phyloP scores from a whole-genome alignment of 257 asterid species.

The Solanum sejunctum region DNA sequence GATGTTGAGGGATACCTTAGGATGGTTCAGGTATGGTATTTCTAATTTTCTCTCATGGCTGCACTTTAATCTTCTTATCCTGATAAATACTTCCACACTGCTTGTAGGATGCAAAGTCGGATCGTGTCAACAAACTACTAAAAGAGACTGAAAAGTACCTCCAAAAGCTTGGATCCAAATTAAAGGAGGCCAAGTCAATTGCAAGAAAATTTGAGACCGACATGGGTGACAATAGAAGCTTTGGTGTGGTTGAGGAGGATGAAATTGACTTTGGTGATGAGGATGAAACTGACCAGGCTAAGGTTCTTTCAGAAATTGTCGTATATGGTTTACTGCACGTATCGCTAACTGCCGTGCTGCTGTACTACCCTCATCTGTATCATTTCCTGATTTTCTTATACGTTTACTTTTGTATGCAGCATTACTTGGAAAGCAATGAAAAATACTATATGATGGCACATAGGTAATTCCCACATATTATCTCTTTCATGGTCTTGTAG shows the following conservation, averaged over 20 bases:
- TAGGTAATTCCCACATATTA: conserved; percentile 40
- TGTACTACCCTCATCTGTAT: background rate
- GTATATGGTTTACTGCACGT: background rate
- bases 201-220: conserved; percentile 67
- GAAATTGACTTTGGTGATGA: conserved; percentile 55
- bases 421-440: conserved; percentile 98
- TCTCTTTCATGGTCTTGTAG: conserved; percentile 4
- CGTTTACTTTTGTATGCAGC: conserved; percentile 48
- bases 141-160: conserved; percentile 98
- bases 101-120: conserved; percentile 92
- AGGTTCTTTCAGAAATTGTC: conserved; percentile 33
- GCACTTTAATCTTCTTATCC: background rate
- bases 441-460: conserved; percentile 98
- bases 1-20: conserved; percentile 99
- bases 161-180: conserved; percentile 82
- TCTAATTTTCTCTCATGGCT: background rate
- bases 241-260: conserved; percentile 42
- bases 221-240: conserved; percentile 42
- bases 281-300: conserved; percentile 94
- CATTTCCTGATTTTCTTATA: conserved; percentile 1
- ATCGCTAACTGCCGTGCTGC: background rate
- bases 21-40: conserved; percentile 79
- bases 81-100: conserved; percentile 9
- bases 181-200: conserved; percentile 74
- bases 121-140: conserved; percentile 76